phyloP scores from a whole-genome alignment of 495 filamentous ascomycete genomes.

The Xylona heveae region DNA sequence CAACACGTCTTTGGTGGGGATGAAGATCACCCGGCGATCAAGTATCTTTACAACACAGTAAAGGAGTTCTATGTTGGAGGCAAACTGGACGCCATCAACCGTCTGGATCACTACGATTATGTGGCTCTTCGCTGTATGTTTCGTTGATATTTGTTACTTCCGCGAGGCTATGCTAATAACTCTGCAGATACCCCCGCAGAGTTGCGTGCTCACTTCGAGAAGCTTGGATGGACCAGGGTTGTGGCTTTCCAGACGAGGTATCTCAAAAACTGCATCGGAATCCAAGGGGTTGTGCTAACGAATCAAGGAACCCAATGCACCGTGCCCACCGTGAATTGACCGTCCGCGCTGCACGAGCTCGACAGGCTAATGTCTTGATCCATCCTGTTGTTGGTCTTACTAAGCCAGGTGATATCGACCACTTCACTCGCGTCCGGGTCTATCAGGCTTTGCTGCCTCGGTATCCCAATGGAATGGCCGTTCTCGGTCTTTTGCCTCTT shows the following conservation, averaged over 20 bases:
- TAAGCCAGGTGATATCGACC: slow-evolving; percentile 97
- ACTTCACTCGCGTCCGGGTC: slow-evolving; percentile 96
- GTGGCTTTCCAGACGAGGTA: slow-evolving; percentile 86
- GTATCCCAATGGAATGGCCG: slow-evolving; percentile 98
- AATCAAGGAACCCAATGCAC: slow-evolving; percentile 80
- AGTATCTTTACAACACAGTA: slow-evolving; percentile 60
- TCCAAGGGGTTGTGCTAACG: too few relatives aligned
- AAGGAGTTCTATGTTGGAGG: slow-evolving; percentile 86
- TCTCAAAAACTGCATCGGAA: background rate
- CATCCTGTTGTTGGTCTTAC: slow-evolving; percentile 96
- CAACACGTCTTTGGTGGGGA: slow-evolving; percentile 91
- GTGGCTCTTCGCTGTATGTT: slow-evolving; percentile 76
- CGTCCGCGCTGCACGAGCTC: slow-evolving; percentile 81
- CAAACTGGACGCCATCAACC: slow-evolving; percentile 83
- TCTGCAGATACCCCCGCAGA: slow-evolving; percentile 73
- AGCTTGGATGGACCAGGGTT: slow-evolving; percentile 90
- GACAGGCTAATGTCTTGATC: slow-evolving; percentile 96
- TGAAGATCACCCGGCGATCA: slow-evolving; percentile 77
- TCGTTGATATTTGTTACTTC: slow-evolving; percentile 1
- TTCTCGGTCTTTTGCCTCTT: slow-evolving; percentile 81
- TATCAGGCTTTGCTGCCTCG: slow-evolving; percentile 93
- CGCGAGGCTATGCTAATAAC: slow-evolving; percentile 6
- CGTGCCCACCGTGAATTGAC: slow-evolving; percentile 93
- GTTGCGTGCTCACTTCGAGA: slow-evolving; percentile 90
- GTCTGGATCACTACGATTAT: slow-evolving; percentile 96